Base-by-base conservation (phyloP, 2,329 filamentous ascomycete species). In the Colletotrichum lini region DNA sequence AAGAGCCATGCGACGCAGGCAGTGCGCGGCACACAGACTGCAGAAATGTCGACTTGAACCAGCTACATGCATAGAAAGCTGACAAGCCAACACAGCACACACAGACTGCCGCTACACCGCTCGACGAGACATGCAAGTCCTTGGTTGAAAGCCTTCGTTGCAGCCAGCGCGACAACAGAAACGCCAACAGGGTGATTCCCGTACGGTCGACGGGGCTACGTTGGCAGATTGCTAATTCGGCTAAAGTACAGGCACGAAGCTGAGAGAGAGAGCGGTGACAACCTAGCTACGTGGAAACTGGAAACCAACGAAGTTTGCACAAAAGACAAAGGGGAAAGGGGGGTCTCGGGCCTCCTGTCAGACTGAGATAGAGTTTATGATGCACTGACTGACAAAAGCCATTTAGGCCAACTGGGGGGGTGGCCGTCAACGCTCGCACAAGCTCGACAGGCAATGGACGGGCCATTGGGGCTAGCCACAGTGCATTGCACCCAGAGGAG, bases 311-410 rank as follows among this genome's bases (percentile, higher is more conserved):
- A 21, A 18, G 42, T 30, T 52, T 47, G 38, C 49, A 44, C 42
- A 16, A 47, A 59, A 13, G 13, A 4, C 15, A 30, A 35, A 30
- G n/a, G 42, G 26, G 18, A 10, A 38, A 56, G 12, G 23, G 42
- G 40, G 35, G 42, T 59, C 65, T 71, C 58, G 65, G 65, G 50
- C 65, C 65, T 68, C 58, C 69, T 72, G 58, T 69, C 69, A 68
- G 69, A 57, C 64, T 38, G 38, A 67, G 44, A 60, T 63, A 72
- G 58, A 64, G 69, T 63, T 68, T 69, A 40, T 30, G 58, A 71
- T 71, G 69, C 69, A 71, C 68, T 71, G 68, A 71, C 68, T 71
- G 68, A 58, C 58, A 64, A 53, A 40, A 63, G 65, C 53, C 65
- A 71, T 64, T 42, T n/a, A 12, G 45, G 53, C 59, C 38, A 30